Conservation (phyloP, 257 asterid species). For the Perilla frutescens region DNA sequence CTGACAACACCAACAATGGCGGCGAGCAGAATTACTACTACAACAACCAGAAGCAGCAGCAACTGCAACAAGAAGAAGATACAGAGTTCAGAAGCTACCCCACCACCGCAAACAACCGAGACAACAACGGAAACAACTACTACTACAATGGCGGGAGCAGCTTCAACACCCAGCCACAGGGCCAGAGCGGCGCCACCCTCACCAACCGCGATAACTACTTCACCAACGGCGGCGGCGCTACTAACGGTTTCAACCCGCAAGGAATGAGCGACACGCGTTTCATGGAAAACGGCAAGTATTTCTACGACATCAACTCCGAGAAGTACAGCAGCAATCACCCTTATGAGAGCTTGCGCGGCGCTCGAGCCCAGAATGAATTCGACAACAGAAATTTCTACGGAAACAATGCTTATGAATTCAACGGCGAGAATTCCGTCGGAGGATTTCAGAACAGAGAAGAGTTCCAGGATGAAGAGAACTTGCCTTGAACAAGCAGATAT, state of each 20-base stretch:
- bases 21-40: constrained; percentile 33
- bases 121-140: constrained; percentile 19
- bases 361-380: constrained; percentile 23
- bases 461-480: constrained; percentile 49
- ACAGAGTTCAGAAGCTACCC: constrained; percentile 30
- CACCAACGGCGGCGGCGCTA: constrained; percentile 32
- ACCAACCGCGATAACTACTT: constrained; percentile 28
- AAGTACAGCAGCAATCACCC: constrained; percentile 57
- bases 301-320: constrained; percentile 48
- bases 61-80: constrained; percentile 20
- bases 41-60: constrained; percentile 30
- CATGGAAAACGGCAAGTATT: constrained; percentile 70
- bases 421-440: constrained; percentile 34
- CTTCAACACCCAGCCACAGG: constrained; percentile 46
- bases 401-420: constrained; percentile 35
- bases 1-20: constrained; percentile 18
- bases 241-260: constrained; percentile 50
- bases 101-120: constrained; percentile 29
- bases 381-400: constrained; percentile 40
- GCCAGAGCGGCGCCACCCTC: constrained; percentile 25
- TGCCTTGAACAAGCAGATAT: constrained; percentile 54
- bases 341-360: constrained; percentile 44
- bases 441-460: constrained; percentile 48
- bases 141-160: constrained; percentile 37
- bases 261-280: constrained; percentile 93